A percentile compares a stretch with the other conserved stretches of the same genome.
Conservation (phyloP, 2,329 filamentous ascomycete species). For the Hypoxylon sp. region DNA sequence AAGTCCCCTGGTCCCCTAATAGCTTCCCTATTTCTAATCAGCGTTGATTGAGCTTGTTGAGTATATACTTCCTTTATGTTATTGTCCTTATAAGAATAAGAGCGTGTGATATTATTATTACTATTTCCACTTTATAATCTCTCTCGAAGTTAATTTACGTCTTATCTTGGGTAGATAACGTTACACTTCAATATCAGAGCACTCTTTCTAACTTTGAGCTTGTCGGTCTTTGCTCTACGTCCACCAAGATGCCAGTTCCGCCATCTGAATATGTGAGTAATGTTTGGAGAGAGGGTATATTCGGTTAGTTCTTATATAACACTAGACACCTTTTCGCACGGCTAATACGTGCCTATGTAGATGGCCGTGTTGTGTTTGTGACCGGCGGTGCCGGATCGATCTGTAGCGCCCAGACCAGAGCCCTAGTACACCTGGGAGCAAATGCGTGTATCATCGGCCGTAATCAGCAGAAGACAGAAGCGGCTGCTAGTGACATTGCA, state of each 20-base stretch:
- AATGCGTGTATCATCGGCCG: constrained; percentile 95
- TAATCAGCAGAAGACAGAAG: constrained; percentile 88
- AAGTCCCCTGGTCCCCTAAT: not conserved
- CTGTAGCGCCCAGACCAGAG: constrained; percentile 93
- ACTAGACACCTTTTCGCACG: constrained; percentile 1
- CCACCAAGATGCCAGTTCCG: constrained; percentile 74
- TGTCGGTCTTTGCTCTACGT: constrained; percentile 11
- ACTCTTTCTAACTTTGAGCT: not conserved
- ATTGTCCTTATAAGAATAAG: not conserved
- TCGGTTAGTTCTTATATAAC: constrained; percentile 69
- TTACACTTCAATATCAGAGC: constrained; percentile 2
- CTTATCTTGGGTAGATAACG: not conserved
- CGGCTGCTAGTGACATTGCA: constrained; percentile 84
- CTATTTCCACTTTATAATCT: not conserved
- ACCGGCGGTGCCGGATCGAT: constrained; percentile 95
- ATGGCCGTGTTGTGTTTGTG: constrained; percentile 91
- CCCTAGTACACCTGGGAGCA: constrained; percentile 90
- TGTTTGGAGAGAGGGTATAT: constrained; percentile 89
- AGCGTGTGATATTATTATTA: not conserved
- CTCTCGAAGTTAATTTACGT: not conserved
- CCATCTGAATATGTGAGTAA: constrained; percentile 83
- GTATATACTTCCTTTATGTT: not conserved
- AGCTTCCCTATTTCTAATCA: constrained; percentile 5
- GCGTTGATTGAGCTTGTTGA: not conserved
- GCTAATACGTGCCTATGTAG: constrained; percentile 60